Evolutionary conservation across 176 grass and related monocot genomes (phyloP), one percentile per base, ranked within the genome.

Genomic region (Musa beccarii): DNA sequence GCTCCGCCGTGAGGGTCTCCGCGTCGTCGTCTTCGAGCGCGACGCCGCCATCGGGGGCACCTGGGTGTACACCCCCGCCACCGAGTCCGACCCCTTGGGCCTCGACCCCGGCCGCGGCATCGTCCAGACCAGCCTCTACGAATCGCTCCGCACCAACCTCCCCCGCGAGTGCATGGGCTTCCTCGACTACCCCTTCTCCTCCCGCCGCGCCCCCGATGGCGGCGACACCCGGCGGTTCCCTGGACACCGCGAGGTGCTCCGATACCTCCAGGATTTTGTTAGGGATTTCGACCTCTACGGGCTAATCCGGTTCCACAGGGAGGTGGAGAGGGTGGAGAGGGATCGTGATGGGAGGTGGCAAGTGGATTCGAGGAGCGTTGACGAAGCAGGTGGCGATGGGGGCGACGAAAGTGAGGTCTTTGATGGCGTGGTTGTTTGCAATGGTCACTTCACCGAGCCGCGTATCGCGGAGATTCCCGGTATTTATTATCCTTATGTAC

Each of bases 141-240:
- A 76, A n/a, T 98, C 90, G 17, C 90, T 98, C 63, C 86, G 84
- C 75, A 93, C 95, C 54, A 98, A 94, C 73, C 84, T 98, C 11
- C 86, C 95, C 0, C 86, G 88, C 12, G 95, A 98, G 86, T 53
- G 26, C 62, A 98, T 98, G 95, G 88, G 88, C 20, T 98, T 91
- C 77, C 77, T 89, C 16, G 95, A 98, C 75, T 98, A 89, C 78
- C 95, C 95, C 49, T 98, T 93, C 34, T 29, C 9, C 71, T 71
- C 69, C 56, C 23, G 19, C 3, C 10, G 9, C 28, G 52, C 53
- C 72, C 79, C 53, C n/a, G 82, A 51, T 2, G 86, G 93, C 49
- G 82, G 54, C 4, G 86, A 99, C 54, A 15, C 75, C 21, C 86
- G 84, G 56, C 75, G 86, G 78, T 99, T 93, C 74, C 95, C 90